Base-by-base conservation (phyloP, 1,284 basidiomycete genomes). In the Apiotrichum gamsii region DNA sequence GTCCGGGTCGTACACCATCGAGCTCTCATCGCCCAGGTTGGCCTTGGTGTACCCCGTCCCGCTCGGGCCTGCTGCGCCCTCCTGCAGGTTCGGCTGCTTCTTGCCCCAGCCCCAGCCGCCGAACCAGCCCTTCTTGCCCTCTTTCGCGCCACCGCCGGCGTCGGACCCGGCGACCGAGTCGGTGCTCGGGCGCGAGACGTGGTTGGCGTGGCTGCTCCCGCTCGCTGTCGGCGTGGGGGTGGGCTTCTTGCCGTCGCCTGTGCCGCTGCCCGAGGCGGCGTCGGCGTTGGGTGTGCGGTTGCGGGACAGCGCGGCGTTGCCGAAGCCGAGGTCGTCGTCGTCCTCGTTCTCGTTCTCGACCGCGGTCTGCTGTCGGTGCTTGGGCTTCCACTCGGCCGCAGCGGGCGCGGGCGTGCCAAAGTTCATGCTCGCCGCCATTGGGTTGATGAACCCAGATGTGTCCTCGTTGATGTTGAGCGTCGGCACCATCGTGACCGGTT, bases 1-100 rank as follows among this genome's bases (percentile, higher is more conserved):
- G 19, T 96, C 90, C 61, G 87, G 84, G 71, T 99, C 95, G 68
- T 88, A 99, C 59, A 90, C 87, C 75, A 98, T 94, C 37, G 83
- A 78, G 25, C 80, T 89, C 65, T 94, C 83, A 62, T 98, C 89
- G 16, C 95, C 95, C 19, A 98, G 79, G 59, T 89, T 97, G 15
- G 94, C 95, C 65, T 29, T 29, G 4, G 42, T 44, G 34, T 36
- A 37, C 18, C 42, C 42, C 14, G 33, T n/a, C 1, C 23, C 43
- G 82, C 91, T 75, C 8, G 90, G 89, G 15, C 77, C 85, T 5
- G 74, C 65, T 11, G 75, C 73, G 16, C 60, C 66, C n/a, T n/a
- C n/a, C n/a, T n/a, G n/a, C n/a, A n/a, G n/a, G n/a, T n/a, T n/a
- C n/a, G n/a, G n/a, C 40, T 78, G 73, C 49, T 78, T 76, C 53